Evolutionary conservation across 2,329 filamentous ascomycete species (phyloP), one percentile per base, ranked within the genome.

Genomic region (Aureobasidium sp.): DNA sequence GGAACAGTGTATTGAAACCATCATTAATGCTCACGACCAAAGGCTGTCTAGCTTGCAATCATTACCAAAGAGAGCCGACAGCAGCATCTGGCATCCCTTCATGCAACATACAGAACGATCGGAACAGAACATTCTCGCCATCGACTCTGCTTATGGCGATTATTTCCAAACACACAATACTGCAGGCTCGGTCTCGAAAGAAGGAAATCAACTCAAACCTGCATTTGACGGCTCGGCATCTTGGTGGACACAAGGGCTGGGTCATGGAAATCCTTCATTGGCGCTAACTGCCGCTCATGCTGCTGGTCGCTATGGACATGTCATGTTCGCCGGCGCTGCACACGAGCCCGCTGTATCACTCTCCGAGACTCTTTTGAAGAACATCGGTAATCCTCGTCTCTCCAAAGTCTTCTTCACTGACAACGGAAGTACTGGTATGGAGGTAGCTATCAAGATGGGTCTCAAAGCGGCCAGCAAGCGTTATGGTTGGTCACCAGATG

Each of bases 231-330:
- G 85, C 2, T 93, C 88, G 0, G 88, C 88, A 1, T 91, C 87
- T 0, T 94, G 89, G 88, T 94, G 89, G 88, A 94, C 88, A 0
- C 89, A 94, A 68, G 88, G 88, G 2, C 76, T 94, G 0, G 88
- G 89, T 1, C 89, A 94, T 59, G 85, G 83, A 5, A 90, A 88
- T 60, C 79, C 87, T 0, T 71, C 76, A 0, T 73, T 94, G 1
- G 79, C 86, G 0, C 77, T 93, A 1, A 82, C 86, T 0, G 87
- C 88, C 2, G 86, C 88, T 0, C 84, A 93, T 63, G 88, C 89
- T 0, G 86, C 88, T 1, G 88, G 88, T 6, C 78, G 88, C 24
- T 94, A 93, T 62, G 88, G 88, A 0, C 88, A 94, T 67, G 86
- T 93, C 59, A 93, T 94, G 85, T 93, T 94, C 62, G 86, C 87